Percentiles rank a stretch among this genome's conserved stretches.
These are phyloP conservation scores for Pythium aquatile DNA, from an alignment of 352 stramenopile species.

Conservation along the genomic window DNA sequence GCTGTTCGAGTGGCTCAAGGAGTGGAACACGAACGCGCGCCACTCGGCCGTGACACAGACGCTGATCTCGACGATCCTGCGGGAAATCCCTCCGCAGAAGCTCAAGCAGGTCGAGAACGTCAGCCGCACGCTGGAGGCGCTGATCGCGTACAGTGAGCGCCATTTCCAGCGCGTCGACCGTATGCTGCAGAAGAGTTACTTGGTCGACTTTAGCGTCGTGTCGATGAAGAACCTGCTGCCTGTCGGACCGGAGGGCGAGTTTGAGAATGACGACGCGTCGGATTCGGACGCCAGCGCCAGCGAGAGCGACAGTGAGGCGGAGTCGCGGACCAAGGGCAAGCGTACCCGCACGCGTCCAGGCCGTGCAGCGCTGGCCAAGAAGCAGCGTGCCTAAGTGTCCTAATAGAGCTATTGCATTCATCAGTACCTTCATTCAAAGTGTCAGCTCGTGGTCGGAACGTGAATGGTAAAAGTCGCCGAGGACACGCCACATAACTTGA, in stretches of 20 bases:
- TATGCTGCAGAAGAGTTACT: constrained; percentile 95
- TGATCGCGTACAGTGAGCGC: constrained; percentile 96
- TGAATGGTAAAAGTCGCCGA: too few species aligned
- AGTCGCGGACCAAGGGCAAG: constrained; percentile 25
- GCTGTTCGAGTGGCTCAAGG: constrained; percentile 93
- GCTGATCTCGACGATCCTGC: constrained; percentile 90
- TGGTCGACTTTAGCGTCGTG: constrained; percentile 94
- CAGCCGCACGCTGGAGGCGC: constrained; percentile 86
- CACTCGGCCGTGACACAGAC: constrained; percentile 94
- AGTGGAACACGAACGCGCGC: constrained; percentile 98
- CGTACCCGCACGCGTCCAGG: background rate
- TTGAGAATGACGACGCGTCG: constrained; percentile 11
- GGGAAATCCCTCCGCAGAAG: constrained; percentile 55
- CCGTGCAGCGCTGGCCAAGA: constrained; percentile 14
- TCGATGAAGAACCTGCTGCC: constrained; percentile 86
- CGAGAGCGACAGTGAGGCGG: constrained; percentile 24
- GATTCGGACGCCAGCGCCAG: constrained; percentile 18
- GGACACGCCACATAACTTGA: too few species aligned
- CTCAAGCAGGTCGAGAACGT: constrained; percentile 73
- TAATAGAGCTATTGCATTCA: constrained; percentile 7
- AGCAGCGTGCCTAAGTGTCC: constrained; percentile 23
- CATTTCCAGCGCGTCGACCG: constrained; percentile 97
- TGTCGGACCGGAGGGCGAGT: constrained; percentile 31
- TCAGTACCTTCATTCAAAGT: background rate
- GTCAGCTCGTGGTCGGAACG: too few species aligned